These are phyloP conservation scores for Botryosphaeria dothidea DNA, from an alignment of 2,329 filamentous ascomycete genomes.

Conservation along the genomic window DNA sequence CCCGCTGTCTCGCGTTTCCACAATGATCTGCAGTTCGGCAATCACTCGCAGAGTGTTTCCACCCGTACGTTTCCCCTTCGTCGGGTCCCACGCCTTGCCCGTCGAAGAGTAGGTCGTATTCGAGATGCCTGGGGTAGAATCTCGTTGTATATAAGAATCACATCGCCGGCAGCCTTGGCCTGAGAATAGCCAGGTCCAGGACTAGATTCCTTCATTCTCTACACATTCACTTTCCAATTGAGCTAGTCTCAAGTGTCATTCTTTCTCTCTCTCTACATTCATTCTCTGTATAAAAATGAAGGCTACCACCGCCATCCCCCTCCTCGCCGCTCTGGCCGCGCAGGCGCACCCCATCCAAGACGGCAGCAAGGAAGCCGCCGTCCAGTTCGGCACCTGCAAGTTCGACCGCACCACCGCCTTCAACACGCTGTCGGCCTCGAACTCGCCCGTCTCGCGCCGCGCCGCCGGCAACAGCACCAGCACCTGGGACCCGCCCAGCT, in stretches of 20 bases:
- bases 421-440: not conserved
- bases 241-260: slow-evolving; percentile 5
- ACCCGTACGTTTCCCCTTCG: not conserved
- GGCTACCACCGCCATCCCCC: not conserved
- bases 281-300: not conserved
- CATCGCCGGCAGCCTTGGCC: not conserved
- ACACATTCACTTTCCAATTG: not conserved
- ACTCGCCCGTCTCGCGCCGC: slow-evolving; percentile 22
- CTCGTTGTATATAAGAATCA: not conserved
- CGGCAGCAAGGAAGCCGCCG: slow-evolving; percentile 22
- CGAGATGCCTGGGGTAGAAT: not conserved
- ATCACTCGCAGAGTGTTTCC: not conserved
- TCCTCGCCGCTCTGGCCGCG: slow-evolving; percentile 18
- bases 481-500: slow-evolving; percentile 29
- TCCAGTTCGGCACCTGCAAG: not conserved
- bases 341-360: slow-evolving; percentile 25
- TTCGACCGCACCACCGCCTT: not conserved
- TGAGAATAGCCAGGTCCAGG: slow-evolving; percentile 1
- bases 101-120: not conserved
- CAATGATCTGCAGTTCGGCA: not conserved
- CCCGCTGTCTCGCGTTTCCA: not conserved
- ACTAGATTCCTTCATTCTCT: not conserved
- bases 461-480: not conserved
- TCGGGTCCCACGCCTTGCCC: not conserved
- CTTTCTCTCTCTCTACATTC: not conserved